Conservation (phyloP, 345 rosid species). For the Gossypium rotundifolium region DNA sequence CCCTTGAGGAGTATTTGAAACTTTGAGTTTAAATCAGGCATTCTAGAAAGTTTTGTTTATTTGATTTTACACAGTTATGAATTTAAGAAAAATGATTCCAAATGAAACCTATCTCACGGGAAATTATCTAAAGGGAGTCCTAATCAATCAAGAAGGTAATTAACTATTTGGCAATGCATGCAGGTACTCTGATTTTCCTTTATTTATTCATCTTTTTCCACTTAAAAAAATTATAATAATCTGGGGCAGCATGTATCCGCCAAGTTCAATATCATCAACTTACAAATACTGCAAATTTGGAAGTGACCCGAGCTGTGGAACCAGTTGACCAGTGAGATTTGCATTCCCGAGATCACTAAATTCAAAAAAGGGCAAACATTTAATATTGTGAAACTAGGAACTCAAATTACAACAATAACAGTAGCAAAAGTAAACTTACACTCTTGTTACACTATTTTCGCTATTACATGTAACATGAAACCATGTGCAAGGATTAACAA, state of each 20-base stretch:
- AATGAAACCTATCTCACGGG: neutral
- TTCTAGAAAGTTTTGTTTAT: neutral
- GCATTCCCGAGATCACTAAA: constrained; percentile 51
- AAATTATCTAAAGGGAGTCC: neutral
- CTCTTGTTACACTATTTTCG: constrained; percentile 61
- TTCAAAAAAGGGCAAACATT: neutral
- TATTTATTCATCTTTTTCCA: neutral
- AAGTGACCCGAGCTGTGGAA: constrained; percentile 58
- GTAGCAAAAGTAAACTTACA: constrained; percentile 49
- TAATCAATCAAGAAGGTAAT: neutral
- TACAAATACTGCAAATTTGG: constrained; percentile 72
- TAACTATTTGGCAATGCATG: neutral
- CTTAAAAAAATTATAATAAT: neutral
- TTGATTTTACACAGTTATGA: neutral
- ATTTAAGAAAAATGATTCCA: neutral
- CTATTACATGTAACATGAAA: constrained; percentile 77
- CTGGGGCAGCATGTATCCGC: neutral
- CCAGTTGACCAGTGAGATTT: constrained; percentile 55
- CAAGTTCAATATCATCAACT: constrained; percentile 20
- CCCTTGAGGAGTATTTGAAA: neutral
- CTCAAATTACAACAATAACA: neutral
- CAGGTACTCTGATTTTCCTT: neutral
- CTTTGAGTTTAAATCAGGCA: neutral
- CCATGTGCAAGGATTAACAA: constrained; percentile 86
- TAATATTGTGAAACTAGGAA: neutral